Conservation (phyloP, 1,284 basidiomycete genomes). For the Fomitopsis schrenkii region DNA sequence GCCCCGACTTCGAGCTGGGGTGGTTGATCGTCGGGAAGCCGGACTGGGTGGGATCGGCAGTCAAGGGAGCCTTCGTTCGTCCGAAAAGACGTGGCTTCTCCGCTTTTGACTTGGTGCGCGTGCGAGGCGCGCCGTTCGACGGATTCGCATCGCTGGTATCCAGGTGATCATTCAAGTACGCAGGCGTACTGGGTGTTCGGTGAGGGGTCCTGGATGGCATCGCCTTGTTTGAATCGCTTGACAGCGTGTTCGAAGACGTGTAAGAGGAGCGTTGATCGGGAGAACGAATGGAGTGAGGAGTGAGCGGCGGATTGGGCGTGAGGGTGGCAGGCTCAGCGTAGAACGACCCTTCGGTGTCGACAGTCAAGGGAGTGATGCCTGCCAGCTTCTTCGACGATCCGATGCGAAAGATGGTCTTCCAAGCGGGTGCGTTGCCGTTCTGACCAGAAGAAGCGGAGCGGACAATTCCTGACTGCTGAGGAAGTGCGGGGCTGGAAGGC, state of each 20-base stretch:
- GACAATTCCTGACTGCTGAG: conserved; percentile 13
- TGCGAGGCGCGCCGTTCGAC: conserved; percentile 31
- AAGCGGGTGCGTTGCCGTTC: conserved; percentile 27
- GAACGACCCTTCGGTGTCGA: conserved; percentile 33
- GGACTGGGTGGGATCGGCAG: conserved; percentile 33
- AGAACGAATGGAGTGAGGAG: conserved; percentile 43
- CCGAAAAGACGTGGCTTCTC: conserved; percentile 44
- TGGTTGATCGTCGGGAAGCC: conserved; percentile 31
- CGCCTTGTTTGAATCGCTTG: conserved; percentile 55
- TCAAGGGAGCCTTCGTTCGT: conserved; percentile 24
- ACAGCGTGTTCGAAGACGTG: conserved; percentile 67
- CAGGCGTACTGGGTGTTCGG: conserved; percentile 25
- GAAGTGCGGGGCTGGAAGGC: conserved; percentile 19
- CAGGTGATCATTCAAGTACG: conserved; percentile 21
- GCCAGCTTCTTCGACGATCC: conserved; percentile 46
- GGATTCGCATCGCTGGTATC: conserved; percentile 10
- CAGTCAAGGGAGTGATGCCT: conserved; percentile 27
- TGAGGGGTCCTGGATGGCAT: conserved; percentile 28
- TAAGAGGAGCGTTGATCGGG: conserved; percentile 61
- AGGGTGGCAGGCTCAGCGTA: conserved; percentile 29
- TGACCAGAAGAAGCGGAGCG: conserved; percentile 16
- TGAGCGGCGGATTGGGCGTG: conserved; percentile 43
- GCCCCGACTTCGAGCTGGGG: conserved; percentile 32
- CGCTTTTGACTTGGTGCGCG: conserved; percentile 59
- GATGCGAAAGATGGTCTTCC: conserved; percentile 64